Evolutionary conservation across 1,284 basidiomycete genomes (phyloP).

Genomic region (Trichosporon faecale): DNA sequence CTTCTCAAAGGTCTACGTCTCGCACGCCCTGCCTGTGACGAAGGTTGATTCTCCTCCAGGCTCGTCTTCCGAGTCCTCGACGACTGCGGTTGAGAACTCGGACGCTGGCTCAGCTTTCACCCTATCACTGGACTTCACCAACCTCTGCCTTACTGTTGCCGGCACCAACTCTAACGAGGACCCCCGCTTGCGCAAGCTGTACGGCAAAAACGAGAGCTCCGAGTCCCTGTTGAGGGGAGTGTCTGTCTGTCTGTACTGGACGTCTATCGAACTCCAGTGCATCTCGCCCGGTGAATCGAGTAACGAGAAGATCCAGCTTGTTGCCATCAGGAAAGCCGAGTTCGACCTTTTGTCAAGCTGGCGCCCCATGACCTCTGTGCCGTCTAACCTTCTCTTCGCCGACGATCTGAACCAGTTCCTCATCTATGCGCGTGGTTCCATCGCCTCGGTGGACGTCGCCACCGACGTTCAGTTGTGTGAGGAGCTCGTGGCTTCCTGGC

Average conservation of each 20-base stretch:
- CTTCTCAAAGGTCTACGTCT: constrained; percentile 26
- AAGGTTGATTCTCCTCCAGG: constrained; percentile 20
- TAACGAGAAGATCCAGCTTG: constrained; percentile 34
- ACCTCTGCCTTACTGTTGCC: constrained; percentile 26
- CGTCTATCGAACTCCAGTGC: constrained; percentile 36
- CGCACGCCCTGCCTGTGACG: constrained; percentile 28
- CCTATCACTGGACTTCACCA: constrained; percentile 35
- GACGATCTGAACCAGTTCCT: constrained; percentile 44
- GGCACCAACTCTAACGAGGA: constrained; percentile 43
- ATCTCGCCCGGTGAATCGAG: constrained; percentile 33
- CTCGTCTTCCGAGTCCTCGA: constrained; percentile 17
- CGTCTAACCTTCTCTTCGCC: constrained; percentile 41
- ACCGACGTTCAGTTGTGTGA: constrained; percentile 41
- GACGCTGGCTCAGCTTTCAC: constrained; percentile 21
- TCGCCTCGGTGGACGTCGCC: constrained; percentile 40
- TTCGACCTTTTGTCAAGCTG: constrained; percentile 43
- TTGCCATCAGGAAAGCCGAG: constrained; percentile 37
- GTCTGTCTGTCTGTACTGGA: constrained; percentile 33
- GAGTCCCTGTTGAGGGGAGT: constrained; percentile 39
- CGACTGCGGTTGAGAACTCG: background rate
- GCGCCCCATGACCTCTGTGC: constrained; percentile 39
- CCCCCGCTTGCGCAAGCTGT: constrained; percentile 39
- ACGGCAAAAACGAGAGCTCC: constrained; percentile 35
- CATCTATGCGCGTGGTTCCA: constrained; percentile 29
- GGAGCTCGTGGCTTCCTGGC: constrained; percentile 34